These are phyloP conservation scores for Cladosporium cucumerinum DNA, from an alignment of 2,329 filamentous ascomycete species.

Conservation along the genomic window DNA sequence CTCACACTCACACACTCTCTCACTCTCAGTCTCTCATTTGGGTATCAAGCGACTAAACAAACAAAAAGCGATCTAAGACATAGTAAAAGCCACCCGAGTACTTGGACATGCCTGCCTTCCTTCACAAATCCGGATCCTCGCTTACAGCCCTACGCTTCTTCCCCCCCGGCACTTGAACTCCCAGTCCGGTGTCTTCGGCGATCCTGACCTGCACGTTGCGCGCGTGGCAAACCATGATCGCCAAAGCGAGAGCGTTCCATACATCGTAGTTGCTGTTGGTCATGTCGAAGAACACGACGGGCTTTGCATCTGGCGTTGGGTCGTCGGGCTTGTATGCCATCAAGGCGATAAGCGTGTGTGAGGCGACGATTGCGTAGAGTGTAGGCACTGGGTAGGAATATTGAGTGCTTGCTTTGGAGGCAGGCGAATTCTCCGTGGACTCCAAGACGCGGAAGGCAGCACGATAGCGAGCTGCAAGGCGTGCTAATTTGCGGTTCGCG, in stretches of 20 bases:
- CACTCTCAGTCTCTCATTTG: background rate
- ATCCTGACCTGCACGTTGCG: constrained; percentile 50
- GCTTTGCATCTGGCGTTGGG: constrained; percentile 21
- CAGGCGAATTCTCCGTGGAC: constrained; percentile 29
- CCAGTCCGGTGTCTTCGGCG: constrained; percentile 35
- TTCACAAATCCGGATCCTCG: constrained; percentile 9
- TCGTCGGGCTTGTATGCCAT: constrained; percentile 49
- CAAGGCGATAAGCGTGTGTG: constrained; percentile 51
- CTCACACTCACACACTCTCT: too few relatives aligned
- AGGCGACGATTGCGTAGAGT: constrained; percentile 54
- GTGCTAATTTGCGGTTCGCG: constrained; percentile 40
- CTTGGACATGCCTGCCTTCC: background rate
- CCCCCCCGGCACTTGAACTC: constrained; percentile 7
- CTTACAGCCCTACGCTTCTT: constrained; percentile 5
- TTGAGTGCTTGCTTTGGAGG: constrained; percentile 19
- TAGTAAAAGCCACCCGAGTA: background rate
- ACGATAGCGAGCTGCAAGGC: constrained; percentile 44
- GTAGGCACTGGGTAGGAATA: constrained; percentile 42
- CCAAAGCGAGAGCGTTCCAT: constrained; percentile 58
- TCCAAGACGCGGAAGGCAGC: constrained; percentile 33
- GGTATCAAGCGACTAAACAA: background rate
- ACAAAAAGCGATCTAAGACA: background rate
- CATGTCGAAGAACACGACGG: constrained; percentile 54
- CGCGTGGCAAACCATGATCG: constrained; percentile 54
- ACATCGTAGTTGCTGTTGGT: constrained; percentile 53